Percentiles rank a stretch among this genome's conserved stretches.
Conservation (phyloP, 2,329 filamentous ascomycete genomes). For the Hortaea werneckii region DNA sequence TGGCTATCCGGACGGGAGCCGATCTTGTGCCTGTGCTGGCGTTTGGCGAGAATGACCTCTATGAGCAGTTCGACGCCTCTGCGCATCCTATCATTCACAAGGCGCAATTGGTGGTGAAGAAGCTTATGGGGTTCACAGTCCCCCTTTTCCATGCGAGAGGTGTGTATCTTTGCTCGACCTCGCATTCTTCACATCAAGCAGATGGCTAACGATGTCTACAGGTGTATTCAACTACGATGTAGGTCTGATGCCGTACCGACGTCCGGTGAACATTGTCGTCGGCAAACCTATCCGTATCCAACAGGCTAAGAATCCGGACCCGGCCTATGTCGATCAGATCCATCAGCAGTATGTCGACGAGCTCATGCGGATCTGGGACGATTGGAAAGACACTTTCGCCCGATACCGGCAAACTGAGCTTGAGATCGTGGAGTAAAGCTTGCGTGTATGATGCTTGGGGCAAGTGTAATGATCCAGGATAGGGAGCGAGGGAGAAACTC, state of each 20-base stretch:
- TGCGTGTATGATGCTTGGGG: too few species aligned
- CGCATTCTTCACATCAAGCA: not conserved
- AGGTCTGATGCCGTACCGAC: conserved; percentile 86
- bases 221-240: conserved; percentile 98
- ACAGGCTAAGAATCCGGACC: conserved; percentile 53
- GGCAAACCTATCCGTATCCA: conserved; percentile 68
- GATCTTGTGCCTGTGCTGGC: conserved; percentile 85
- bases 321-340: conserved; percentile 67
- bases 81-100: conserved; percentile 70
- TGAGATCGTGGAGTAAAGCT: conserved; percentile 49
- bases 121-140: conserved; percentile 81
- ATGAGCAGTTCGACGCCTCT: conserved; percentile 74
- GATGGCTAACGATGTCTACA: not conserved
- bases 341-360: conserved; percentile 72
- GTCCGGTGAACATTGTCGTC: conserved; percentile 80
- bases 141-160: conserved; percentile 74
- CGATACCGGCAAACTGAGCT: conserved; percentile 53
- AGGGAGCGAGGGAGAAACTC: too few species aligned
- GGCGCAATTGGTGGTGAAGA: conserved; percentile 74
- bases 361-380: conserved; percentile 61
- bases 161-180: conserved; percentile 44
- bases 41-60: conserved; percentile 93
- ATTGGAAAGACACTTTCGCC: conserved; percentile 69
- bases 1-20: conserved; percentile 84
- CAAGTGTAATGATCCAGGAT: too few species aligned